Base-by-base conservation (phyloP, 2,329 filamentous ascomycete genomes). In the Cytospora piceicola region DNA sequence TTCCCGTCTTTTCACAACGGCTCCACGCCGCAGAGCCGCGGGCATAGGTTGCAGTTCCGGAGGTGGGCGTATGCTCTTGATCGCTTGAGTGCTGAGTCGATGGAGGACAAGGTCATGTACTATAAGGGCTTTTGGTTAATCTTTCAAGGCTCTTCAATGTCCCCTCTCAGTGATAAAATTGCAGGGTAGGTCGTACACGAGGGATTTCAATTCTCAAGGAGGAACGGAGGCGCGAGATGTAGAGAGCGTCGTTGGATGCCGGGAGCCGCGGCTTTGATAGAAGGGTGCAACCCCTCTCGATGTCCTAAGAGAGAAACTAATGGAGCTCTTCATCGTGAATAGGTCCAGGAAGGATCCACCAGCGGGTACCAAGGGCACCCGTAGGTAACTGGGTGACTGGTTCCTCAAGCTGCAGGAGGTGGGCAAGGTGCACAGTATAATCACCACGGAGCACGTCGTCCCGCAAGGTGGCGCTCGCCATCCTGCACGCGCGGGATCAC, bases 361-460 rank as follows among this genome's bases (percentile, higher is more conserved):
- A n/a, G n/a, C n/a, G n/a, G n/a, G n/a, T n/a, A n/a, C n/a, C n/a
- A 92, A 92, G 55, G 92, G 92, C 1, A 88, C 0, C 90, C 91
- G 0, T 90, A 94, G 75, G 85, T n/a, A 93, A 73, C 83, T 96
- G 5, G 92, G 85, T 6, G 88, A 70, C 52, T 95, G 92, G 92
- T 94, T 90, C 76, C 72, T 95, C 65, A 95, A 95, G 78, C 79
- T 96, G 53, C 92, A 95, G 74, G 83, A 91, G 32, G 84, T 92
- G 2, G 92, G 91, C n/a, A 79, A 83, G 11, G 90, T 92, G n/a
- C 92, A 96, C 79, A 95, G 95, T 75, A 85, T 94, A 27, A 85
- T 96, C 65, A 96, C 92, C 0, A 92, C 92, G 0, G 92, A 96
- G 74, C 93, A 96, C 75, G 90, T 96, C 22, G 92, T 93, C 4